Conservation (phyloP, 169 alveolate genomes). For the Eimeria tenella region DNA sequence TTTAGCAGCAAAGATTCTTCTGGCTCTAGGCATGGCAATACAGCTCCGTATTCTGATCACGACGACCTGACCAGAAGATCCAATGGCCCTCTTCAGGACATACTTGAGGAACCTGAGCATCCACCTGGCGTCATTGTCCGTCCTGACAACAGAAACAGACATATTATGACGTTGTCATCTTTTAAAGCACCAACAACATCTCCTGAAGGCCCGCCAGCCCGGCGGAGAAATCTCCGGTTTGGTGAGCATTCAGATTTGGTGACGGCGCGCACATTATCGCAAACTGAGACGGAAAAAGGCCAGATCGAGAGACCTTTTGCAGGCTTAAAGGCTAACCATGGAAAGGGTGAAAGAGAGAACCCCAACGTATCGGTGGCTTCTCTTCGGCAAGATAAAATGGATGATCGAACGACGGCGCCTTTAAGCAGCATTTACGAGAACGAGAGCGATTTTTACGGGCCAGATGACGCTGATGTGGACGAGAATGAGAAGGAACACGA, state of each 20-base stretch:
- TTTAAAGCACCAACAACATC: not conserved
- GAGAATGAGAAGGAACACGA: not conserved
- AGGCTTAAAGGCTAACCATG: not conserved
- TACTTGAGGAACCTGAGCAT: conserved; percentile 2
- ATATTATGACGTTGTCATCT: not conserved
- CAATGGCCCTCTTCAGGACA: conserved; percentile 48
- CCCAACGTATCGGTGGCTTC: not conserved
- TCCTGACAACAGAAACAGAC: not conserved
- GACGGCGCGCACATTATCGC: conserved; percentile 40
- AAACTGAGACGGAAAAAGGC: not conserved
- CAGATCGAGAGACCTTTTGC: not conserved
- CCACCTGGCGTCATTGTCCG: not conserved
- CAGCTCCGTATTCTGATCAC: not conserved
- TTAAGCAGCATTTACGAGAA: not conserved
- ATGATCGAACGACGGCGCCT: not conserved
- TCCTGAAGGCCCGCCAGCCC: conserved; percentile 40
- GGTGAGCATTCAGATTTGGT: conserved; percentile 14
- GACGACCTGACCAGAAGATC: not conserved
- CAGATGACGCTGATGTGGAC: not conserved
- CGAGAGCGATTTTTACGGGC: not conserved
- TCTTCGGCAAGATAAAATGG: not conserved
- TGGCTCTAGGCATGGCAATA: not conserved
- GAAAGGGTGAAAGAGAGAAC: too few species aligned
- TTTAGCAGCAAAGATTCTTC: not conserved
- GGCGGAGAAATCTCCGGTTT: conserved; percentile 34